Conservation (phyloP, 768 basidiomycete genomes). For the Calocera viscosa region DNA sequence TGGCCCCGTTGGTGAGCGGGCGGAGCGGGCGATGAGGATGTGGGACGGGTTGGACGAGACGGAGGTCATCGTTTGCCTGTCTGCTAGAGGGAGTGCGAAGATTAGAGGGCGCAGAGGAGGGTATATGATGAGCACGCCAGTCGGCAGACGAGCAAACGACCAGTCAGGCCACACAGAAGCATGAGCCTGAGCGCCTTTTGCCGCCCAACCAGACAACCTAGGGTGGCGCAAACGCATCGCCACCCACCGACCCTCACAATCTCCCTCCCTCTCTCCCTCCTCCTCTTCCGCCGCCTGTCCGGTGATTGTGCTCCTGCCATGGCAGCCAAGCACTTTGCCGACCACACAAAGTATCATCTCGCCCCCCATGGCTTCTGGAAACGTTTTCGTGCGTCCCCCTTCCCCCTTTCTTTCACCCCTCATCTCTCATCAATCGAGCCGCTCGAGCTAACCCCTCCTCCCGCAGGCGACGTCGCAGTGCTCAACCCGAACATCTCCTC, state of each 20-base stretch:
- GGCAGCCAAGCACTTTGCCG: constrained; percentile 47
- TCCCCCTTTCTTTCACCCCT: not conserved
- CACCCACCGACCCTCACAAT: not conserved
- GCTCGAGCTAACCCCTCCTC: not conserved
- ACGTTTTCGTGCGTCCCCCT: constrained; percentile 65
- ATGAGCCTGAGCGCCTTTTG: too few species aligned
- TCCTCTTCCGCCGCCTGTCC: not conserved
- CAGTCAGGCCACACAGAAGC: too few species aligned
- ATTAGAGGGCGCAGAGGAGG: not conserved
- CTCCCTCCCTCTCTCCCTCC: not conserved
- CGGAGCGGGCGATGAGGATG: constrained; percentile 78
- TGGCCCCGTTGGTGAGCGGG: constrained; percentile 61
- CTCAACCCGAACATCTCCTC: constrained; percentile 85
- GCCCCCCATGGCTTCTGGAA: constrained; percentile 90
- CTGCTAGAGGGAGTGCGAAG: not conserved
- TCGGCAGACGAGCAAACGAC: too few species aligned
- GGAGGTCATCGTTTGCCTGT: not conserved
- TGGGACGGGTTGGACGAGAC: constrained; percentile 55
- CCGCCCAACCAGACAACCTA: too few species aligned
- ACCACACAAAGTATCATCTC: constrained; percentile 82
- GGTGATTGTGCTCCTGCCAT: not conserved
- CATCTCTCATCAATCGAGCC: not conserved
- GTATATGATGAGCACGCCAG: not conserved
- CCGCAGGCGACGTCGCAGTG: constrained; percentile 63
- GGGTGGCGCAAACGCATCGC: too few species aligned